These are phyloP conservation scores for Nigrospora oryzae DNA, from an alignment of 2,329 filamentous ascomycete genomes.

Conservation along the genomic window DNA sequence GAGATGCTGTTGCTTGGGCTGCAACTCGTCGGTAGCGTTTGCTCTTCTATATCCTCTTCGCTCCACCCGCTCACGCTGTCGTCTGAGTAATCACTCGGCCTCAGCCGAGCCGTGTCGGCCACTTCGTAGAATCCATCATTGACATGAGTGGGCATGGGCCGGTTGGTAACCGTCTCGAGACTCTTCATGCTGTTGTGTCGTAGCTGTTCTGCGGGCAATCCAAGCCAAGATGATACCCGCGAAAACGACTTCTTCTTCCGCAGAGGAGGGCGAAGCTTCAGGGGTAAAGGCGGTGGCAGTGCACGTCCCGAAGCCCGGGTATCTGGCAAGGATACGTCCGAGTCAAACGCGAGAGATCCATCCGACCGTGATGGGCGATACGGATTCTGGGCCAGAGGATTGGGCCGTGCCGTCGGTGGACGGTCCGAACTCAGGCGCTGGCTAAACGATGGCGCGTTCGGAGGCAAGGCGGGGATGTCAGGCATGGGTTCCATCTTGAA, in stretches of 20 bases:
- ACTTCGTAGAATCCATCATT: constrained; percentile 53
- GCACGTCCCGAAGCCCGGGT: constrained; percentile 11
- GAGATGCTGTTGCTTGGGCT: constrained; percentile 38
- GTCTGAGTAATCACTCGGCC: constrained; percentile 33
- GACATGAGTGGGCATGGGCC: constrained; percentile 40
- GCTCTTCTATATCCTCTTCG: constrained; percentile 24
- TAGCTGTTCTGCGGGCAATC: constrained; percentile 26
- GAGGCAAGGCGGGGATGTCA: constrained; percentile 47
- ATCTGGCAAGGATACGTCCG: background rate
- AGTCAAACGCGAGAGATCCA: background rate
- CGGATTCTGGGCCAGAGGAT: constrained; percentile 26
- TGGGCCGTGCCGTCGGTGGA: constrained; percentile 24
- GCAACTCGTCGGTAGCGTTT: constrained; percentile 37
- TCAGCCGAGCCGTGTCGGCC: constrained; percentile 26
- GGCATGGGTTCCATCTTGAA: constrained; percentile 41
- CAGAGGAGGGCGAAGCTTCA: constrained; percentile 50
- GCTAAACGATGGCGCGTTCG: constrained; percentile 48
- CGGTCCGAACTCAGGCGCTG: constrained; percentile 42
- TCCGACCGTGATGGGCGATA: constrained; percentile 5
- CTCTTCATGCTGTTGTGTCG: constrained; percentile 29
- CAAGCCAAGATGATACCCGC: constrained; percentile 52
- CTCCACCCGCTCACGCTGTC: constrained; percentile 43
- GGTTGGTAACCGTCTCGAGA: constrained; percentile 45
- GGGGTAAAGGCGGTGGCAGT: constrained; percentile 44
- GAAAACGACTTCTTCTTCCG: constrained; percentile 62